Conservation (phyloP, 179 eudicot species). For the Beta corolliflora region DNA sequence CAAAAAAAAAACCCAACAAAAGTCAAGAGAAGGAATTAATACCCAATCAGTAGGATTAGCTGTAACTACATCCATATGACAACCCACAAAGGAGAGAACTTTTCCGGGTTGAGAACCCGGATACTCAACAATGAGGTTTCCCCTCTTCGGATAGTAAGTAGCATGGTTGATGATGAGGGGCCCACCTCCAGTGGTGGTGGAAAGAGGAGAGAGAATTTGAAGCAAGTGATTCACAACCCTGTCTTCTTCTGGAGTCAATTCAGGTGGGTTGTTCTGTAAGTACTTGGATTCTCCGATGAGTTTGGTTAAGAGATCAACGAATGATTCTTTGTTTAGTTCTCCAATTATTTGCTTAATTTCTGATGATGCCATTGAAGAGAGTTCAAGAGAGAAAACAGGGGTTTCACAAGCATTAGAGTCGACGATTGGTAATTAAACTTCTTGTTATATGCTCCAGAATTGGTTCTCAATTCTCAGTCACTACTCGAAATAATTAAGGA, state of each 20-base stretch:
- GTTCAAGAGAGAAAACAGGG: background rate
- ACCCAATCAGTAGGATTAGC: constrained; percentile 95
- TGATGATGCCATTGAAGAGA: constrained; percentile 33
- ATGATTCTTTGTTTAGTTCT: constrained; percentile 63
- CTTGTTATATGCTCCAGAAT: no score
- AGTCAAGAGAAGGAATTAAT: background rate
- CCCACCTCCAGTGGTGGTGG: constrained; percentile 75
- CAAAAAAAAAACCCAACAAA: background rate
- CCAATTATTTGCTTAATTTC: constrained; percentile 53
- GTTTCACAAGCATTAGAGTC: background rate
- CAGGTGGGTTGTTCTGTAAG: constrained; percentile 99
- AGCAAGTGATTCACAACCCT: constrained; percentile 76
- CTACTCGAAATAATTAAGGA: no score
- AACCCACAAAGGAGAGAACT: constrained; percentile 89
- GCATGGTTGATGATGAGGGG: constrained; percentile 81
- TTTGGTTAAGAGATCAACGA: constrained; percentile 58
- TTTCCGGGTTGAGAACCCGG: constrained; percentile 72
- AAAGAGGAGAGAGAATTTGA: constrained; percentile 58
- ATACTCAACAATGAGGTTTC: constrained; percentile 90
- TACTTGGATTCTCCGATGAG: constrained; percentile 85
- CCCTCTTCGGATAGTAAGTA: constrained; percentile 64
- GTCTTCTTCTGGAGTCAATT: constrained; percentile 88
- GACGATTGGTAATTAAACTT: no score
- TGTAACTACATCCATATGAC: constrained; percentile 99
- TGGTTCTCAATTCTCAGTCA: no score